These are phyloP conservation scores for Daldinia childiae DNA, from an alignment of 495 filamentous ascomycete genomes.

Conservation along the genomic window DNA sequence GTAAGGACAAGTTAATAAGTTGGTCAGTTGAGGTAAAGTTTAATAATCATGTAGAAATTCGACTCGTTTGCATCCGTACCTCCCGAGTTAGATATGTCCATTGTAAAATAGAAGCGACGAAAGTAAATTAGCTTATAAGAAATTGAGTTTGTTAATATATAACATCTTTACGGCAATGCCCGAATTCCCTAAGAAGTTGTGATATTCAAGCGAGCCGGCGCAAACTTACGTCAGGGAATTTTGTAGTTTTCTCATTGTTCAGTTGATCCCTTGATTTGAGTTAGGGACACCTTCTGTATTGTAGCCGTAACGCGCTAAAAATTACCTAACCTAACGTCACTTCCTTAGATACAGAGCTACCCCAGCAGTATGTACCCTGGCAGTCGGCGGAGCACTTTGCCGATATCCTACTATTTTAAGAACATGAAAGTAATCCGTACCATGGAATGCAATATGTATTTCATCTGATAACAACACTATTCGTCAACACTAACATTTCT, in stretches of 20 bases:
- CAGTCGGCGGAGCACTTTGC: not conserved
- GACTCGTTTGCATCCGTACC: constrained; percentile 7
- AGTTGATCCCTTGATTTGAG: not conserved
- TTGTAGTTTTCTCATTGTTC: constrained; percentile 7
- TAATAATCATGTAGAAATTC: not conserved
- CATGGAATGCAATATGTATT: not conserved
- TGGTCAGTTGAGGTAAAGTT: not conserved
- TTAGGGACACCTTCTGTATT: not conserved
- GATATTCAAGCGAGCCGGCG: not conserved
- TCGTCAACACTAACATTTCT: too few relatives aligned
- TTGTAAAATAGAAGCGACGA: not conserved
- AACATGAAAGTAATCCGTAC: not conserved
- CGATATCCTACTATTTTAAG: not conserved
- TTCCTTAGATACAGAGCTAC: not conserved
- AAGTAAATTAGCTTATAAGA: constrained; percentile 16
- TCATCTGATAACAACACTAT: too few relatives aligned
- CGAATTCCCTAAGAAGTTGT: not conserved
- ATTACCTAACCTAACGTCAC: constrained; percentile 9
- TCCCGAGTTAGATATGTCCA: constrained; percentile 21
- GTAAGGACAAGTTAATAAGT: constrained; percentile 9
- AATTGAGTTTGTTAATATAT: not conserved
- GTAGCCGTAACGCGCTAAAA: constrained; percentile 9
- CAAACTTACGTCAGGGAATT: not conserved
- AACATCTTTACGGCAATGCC: constrained; percentile 13
- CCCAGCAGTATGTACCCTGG: not conserved